These are phyloP conservation scores for Fagus crenata DNA, from an alignment of 306 rosid species.

Conservation along the genomic window DNA sequence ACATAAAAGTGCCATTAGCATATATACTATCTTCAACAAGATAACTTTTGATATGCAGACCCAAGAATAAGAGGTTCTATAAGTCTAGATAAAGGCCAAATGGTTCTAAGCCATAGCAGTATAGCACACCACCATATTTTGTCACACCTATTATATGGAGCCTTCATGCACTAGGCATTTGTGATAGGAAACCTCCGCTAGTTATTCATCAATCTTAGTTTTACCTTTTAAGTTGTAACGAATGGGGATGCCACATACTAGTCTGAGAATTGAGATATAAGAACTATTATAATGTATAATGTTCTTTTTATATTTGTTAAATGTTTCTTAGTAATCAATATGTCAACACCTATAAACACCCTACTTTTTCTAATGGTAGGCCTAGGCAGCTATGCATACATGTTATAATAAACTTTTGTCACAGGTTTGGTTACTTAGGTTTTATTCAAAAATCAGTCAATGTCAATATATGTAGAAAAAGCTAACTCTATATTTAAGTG, in stretches of 20 bases:
- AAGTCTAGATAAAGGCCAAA: slow-evolving; percentile 43
- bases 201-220: background rate
- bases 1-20: slow-evolving; percentile 30
- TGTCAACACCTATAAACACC: background rate
- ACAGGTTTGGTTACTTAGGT: background rate
- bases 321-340: background rate
- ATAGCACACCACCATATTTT: slow-evolving; percentile 55
- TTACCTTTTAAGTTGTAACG: background rate
- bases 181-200: background rate
- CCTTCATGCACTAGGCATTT: slow-evolving; percentile 37
- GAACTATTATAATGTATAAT: too few relatives aligned
- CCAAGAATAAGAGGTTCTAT: slow-evolving; percentile 38
- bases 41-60: slow-evolving; percentile 41
- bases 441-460: slow-evolving; percentile 24
- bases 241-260: too few relatives aligned
- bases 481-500: slow-evolving; percentile 39
- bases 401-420: background rate
- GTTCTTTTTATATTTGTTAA: background rate
- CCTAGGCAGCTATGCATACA: background rate
- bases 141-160: slow-evolving; percentile 51
- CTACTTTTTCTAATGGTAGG: too few relatives aligned
- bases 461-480: slow-evolving; percentile 20
- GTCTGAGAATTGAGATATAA: too few relatives aligned
- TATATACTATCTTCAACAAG: slow-evolving; percentile 41
- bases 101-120: slow-evolving; percentile 51